A percentile compares a stretch with the other conserved stretches of the same genome.
phyloP scores from a whole-genome alignment of 148 eudicot species.

The Limonium bicolor region DNA sequence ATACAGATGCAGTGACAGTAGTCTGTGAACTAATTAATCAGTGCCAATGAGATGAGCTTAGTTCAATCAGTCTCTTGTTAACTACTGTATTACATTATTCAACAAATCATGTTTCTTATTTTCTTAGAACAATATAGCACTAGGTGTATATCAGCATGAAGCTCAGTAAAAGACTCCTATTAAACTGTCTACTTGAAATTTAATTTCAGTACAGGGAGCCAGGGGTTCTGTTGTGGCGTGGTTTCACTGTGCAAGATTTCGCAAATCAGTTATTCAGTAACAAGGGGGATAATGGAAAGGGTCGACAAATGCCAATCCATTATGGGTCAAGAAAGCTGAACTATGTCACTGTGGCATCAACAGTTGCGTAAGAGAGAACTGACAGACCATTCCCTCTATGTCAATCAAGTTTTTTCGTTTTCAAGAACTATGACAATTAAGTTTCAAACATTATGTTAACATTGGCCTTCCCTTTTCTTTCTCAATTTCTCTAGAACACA shows the following conservation, averaged over 20 bases:
- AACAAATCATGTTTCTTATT: no score
- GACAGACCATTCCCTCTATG: not conserved
- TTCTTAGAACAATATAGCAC: no score
- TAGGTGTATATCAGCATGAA: no score
- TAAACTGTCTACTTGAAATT: no score
- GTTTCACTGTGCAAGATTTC: slow-evolving; percentile 58
- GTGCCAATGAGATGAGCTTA: no score
- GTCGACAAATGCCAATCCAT: slow-evolving; percentile 73
- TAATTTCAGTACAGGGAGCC: slow-evolving; percentile 58
- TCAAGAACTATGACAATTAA: not conserved
- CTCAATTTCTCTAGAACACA: slow-evolving; percentile 44
- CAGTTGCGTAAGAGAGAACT: slow-evolving; percentile 40
- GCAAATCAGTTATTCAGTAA: slow-evolving; percentile 60
- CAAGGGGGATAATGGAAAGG: slow-evolving; percentile 55
- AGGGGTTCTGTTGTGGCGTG: slow-evolving; percentile 70
- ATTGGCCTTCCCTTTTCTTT: not conserved
- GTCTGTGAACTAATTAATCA: no score
- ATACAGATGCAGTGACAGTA: no score
- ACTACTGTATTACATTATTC: no score
- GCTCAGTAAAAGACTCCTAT: no score
- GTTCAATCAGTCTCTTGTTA: no score
- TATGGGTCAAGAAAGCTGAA: slow-evolving; percentile 59
- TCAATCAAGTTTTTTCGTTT: not conserved
- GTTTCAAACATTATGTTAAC: no score
- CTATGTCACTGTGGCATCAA: slow-evolving; percentile 49